Evolutionary conservation across 257 asterid genomes (phyloP).

Genomic region (Nicotiana otophora): DNA sequence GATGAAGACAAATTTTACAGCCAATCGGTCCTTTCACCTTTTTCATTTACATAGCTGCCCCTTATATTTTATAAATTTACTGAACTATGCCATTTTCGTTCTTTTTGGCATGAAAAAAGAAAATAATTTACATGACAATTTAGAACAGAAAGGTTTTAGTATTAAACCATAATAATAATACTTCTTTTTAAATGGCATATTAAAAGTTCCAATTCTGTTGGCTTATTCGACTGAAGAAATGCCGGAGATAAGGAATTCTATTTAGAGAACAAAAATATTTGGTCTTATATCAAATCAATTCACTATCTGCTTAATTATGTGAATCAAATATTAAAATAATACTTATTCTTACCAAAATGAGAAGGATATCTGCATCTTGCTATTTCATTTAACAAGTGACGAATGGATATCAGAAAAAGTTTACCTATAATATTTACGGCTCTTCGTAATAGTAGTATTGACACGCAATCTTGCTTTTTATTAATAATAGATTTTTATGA

Average conservation of each 20-base stretch:
- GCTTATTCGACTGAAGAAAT: not conserved
- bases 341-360: not conserved
- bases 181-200: too few relatives aligned
- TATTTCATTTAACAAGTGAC: not conserved
- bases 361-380: not conserved
- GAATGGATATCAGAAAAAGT: too few relatives aligned
- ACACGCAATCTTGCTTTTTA: too few relatives aligned
- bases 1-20: conserved; percentile 24
- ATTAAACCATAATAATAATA: too few relatives aligned
- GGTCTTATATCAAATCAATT: not conserved
- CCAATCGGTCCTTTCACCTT: conserved; percentile 18
- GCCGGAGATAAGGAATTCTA: not conserved
- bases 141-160: too few relatives aligned
- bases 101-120: too few relatives aligned
- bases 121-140: too few relatives aligned
- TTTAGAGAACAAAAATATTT: not conserved
- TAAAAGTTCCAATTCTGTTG: not conserved
- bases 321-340: not conserved
- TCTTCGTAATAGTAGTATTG: too few relatives aligned
- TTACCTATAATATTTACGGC: too few relatives aligned
- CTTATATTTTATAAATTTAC: not conserved
- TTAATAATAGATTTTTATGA: too few relatives aligned
- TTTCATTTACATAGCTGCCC: conserved; percentile 7
- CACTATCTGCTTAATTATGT: not conserved
- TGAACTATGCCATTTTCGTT: not conserved